Evolutionary conservation across 208 protist genomes (phyloP), one percentile per base, ranked within the genome.

Genomic region (Leishmania turanica): DNA sequence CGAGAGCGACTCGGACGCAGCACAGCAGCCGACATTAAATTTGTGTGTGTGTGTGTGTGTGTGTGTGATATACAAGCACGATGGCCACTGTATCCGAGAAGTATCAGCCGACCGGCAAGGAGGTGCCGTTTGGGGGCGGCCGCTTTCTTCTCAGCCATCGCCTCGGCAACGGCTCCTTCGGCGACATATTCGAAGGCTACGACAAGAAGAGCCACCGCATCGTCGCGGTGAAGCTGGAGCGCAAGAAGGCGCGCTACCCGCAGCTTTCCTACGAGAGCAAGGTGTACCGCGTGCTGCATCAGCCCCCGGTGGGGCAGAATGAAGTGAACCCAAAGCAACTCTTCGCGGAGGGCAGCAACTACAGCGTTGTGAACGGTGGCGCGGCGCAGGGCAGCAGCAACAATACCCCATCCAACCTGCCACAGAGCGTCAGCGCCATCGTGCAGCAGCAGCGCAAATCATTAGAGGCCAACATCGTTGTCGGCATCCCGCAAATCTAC

Each of bases 181-280:
- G 99, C 21, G 99, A 99, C 60, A 99, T 99, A 74, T 99, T 99
- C 88, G 86, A 97, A 77, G 98, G 95, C 80, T 89, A 87, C 68
- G 93, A 98, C 84, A 91, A 88, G 11, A 76, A 87, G 6, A 86
- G 76, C 37, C 62, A 85, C 8, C 65, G 62, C 47, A 76, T 84
- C 17, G 93, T 98, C 37, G 93, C 93, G 11, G 90, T 97, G 24
- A 98, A 98, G 82, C 81, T 98, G 17, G 99, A 99, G 85, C 91
- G 94, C 49, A 95, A 96, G 37, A 92, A 91, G 68, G 84, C 88
- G 0, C 81, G 81, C 69, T 98, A 97, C 68, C 99, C 99, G 31
- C 99, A 99, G 90, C 90, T 99, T 3, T 91, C 97, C 17, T 99
- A 99, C 84, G 99, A 99, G 56, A 93, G 83, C 82, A 97, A 95